Evolutionary conservation across 2,329 filamentous ascomycete genomes (phyloP).

Genomic region (Botrytis elliptica): DNA sequence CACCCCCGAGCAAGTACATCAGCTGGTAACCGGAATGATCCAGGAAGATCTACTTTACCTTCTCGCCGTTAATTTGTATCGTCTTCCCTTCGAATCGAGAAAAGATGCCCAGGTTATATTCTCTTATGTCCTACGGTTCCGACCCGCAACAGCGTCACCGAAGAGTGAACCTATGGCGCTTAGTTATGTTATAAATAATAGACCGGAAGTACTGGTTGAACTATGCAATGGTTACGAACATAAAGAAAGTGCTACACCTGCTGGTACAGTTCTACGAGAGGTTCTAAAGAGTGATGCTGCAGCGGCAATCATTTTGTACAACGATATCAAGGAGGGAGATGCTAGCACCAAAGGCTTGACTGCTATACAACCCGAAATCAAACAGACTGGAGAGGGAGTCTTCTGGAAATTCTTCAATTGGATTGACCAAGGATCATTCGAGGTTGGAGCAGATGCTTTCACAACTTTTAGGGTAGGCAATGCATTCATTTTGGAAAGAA

Average conservation of each 20-base stretch:
- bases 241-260: slow-evolving; percentile 87
- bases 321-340: slow-evolving; percentile 72
- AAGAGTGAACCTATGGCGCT: slow-evolving; percentile 79
- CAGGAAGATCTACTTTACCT: slow-evolving; percentile 85
- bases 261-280: slow-evolving; percentile 85
- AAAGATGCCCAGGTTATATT: slow-evolving; percentile 97
- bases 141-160: slow-evolving; percentile 63
- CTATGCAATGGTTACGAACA: slow-evolving; percentile 87
- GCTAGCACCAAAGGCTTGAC: slow-evolving; percentile 70
- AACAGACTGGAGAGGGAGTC: slow-evolving; percentile 76
- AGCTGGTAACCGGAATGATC: slow-evolving; percentile 80
- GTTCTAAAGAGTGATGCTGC: slow-evolving; percentile 87
- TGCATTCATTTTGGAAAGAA: neutral
- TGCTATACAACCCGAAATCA: slow-evolving; percentile 72
- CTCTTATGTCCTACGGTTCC: slow-evolving; percentile 90
- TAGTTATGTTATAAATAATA: slow-evolving; percentile 81
- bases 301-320: slow-evolving; percentile 87
- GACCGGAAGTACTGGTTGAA: slow-evolving; percentile 83
- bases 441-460: slow-evolving; percentile 95
- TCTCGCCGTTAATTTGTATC: slow-evolving; percentile 78
- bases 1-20: slow-evolving; percentile 81
- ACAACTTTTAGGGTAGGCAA: slow-evolving; percentile 83
- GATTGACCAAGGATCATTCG: slow-evolving; percentile 95
- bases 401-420: slow-evolving; percentile 98
- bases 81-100: slow-evolving; percentile 89